Conservation (phyloP, 1,284 basidiomycete genomes). For the Microbotryum saponariae region DNA sequence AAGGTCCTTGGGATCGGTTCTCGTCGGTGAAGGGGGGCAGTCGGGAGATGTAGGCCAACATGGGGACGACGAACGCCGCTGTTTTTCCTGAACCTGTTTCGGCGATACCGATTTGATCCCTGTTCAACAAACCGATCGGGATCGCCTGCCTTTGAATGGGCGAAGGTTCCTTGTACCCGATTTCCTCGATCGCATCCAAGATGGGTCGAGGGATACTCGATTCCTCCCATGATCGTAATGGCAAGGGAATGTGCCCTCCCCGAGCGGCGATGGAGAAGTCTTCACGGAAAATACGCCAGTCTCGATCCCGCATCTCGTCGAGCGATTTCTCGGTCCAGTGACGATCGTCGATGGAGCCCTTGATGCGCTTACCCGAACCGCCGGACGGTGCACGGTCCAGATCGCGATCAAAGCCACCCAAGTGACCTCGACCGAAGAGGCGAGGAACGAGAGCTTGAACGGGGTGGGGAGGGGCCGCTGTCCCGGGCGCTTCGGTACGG, state of each 20-base stretch:
- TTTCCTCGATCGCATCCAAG: conserved; percentile 71
- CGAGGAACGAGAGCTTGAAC: background rate
- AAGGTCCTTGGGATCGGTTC: conserved; percentile 85
- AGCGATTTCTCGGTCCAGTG: conserved; percentile 98
- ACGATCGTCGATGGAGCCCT: conserved; percentile 74
- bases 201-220: conserved; percentile 72
- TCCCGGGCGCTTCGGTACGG: background rate
- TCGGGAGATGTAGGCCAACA: conserved; percentile 85
- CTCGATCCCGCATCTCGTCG: conserved; percentile 89
- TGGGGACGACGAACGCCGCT: conserved; percentile 97
- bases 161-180: conserved; percentile 94
- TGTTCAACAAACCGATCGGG: conserved; percentile 88
- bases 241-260: conserved; percentile 86
- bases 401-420: conserved; percentile 32
- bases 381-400: conserved; percentile 17
- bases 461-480: background rate
- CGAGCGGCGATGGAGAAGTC: conserved; percentile 93
- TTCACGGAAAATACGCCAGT: conserved; percentile 98
- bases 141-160: conserved; percentile 97
- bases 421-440: conserved; percentile 23
- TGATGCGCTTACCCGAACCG: conserved; percentile 46
- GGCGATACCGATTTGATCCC: conserved; percentile 95
- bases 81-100: conserved; percentile 99
- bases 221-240: conserved; percentile 84
- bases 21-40: conserved; percentile 81